Conservation (phyloP, 2,329 filamentous ascomycete genomes). For the Epichloe typhina region DNA sequence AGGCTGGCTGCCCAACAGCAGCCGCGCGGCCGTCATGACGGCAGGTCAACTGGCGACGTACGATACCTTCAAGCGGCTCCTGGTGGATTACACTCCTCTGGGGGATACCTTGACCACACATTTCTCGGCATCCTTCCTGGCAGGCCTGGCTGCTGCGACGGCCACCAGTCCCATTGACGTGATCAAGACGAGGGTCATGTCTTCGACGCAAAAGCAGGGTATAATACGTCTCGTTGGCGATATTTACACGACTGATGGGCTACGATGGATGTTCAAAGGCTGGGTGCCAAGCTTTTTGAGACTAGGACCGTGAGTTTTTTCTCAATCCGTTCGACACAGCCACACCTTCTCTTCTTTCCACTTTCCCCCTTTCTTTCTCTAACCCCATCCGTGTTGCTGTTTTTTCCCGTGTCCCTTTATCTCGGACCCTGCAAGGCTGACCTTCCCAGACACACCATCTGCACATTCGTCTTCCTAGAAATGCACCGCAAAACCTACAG, state of each 20-base stretch:
- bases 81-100: slow-evolving; percentile 54
- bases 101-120: slow-evolving; percentile 62
- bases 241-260: slow-evolving; percentile 57
- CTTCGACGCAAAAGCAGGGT: slow-evolving; percentile 36
- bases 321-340: not conserved
- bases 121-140: slow-evolving; percentile 63
- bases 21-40: slow-evolving; percentile 78
- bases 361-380: not conserved
- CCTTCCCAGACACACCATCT: slow-evolving; percentile 56
- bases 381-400: not conserved
- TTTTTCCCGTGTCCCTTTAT: not conserved
- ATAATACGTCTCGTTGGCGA: slow-evolving; percentile 49
- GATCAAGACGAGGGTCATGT: slow-evolving; percentile 83
- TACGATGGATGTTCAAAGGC: slow-evolving; percentile 78
- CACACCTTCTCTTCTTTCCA: not conserved
- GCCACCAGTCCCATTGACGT: slow-evolving; percentile 79
- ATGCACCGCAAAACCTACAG: slow-evolving; percentile 71
- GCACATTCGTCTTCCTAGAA: slow-evolving; percentile 77
- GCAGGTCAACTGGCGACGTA: slow-evolving; percentile 74
- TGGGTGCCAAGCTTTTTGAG: slow-evolving; percentile 69
- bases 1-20: slow-evolving; percentile 72
- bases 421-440: too few relatives aligned
- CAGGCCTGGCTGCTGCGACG: slow-evolving; percentile 73
- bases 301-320: slow-evolving; percentile 43
- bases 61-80: slow-evolving; percentile 62